Evolutionary conservation across 2,329 filamentous ascomycete species (phyloP).

Genomic region (Parascedosporium putredinis): DNA sequence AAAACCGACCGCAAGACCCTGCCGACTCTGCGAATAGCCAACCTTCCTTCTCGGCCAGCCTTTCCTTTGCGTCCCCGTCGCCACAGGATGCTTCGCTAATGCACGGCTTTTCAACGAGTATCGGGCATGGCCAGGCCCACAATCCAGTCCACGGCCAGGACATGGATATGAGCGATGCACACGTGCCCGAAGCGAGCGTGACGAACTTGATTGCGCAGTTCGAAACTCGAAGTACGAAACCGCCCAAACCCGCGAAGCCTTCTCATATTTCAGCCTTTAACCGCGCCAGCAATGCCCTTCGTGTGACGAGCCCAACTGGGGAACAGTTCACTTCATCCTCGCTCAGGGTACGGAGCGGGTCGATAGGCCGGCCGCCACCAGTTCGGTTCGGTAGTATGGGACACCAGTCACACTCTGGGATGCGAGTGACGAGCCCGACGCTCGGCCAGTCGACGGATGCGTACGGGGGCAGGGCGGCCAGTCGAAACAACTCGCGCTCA

Average conservation of each 20-base stretch:
- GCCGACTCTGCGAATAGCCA: constrained; percentile 1
- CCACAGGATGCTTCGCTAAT: constrained; percentile 2
- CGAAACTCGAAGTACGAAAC: constrained; percentile 9
- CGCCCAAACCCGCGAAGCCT: constrained; percentile 5
- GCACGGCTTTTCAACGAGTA: not conserved
- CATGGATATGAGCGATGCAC: not conserved
- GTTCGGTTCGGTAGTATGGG: constrained; percentile 7
- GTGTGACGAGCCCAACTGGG: constrained; percentile 4
- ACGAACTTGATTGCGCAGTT: constrained; percentile 12
- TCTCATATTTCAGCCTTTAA: constrained; percentile 5
- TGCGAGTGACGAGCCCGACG: constrained; percentile 7
- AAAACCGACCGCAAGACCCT: not conserved
- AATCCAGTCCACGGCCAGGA: not conserved
- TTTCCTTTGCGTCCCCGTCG: not conserved
- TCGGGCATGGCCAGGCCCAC: not conserved
- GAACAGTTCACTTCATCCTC: constrained; percentile 6
- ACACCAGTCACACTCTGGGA: not conserved
- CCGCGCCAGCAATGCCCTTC: constrained; percentile 5
- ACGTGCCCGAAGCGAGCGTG: constrained; percentile 5
- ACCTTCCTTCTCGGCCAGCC: not conserved
- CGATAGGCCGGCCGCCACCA: constrained; percentile 3
- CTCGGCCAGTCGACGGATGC: constrained; percentile 3
- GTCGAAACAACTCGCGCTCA: not conserved
- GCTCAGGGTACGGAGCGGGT: constrained; percentile 4
- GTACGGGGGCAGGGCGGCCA: not conserved